Evolutionary conservation across 2,329 filamentous ascomycete genomes (phyloP), one percentile per base, ranked within the genome.

Genomic region (Alternaria sp.): DNA sequence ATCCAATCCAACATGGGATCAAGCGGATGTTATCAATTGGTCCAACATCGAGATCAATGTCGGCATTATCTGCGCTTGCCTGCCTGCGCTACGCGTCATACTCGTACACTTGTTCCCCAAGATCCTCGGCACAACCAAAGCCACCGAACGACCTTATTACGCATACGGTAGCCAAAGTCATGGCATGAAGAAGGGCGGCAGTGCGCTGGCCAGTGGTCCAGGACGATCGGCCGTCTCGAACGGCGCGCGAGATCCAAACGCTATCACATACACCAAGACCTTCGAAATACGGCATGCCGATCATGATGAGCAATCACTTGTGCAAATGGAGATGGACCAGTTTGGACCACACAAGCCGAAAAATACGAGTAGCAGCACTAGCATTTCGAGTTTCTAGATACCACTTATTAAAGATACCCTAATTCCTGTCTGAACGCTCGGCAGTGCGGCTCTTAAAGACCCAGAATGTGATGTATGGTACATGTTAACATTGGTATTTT

Each of bases 1-100:
- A 3, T 47, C 66, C 1, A 84, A 85, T 65, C 67, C 81, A 40
- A 78, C 74, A 32, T 81, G 78, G 77, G 80, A 81, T 59, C 80
- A 82, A 68, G 68, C 73, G n/a, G 77, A 77, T 5, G 78, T 81
- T 8, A 69, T 77, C 17, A 79, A 78, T 55, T 83, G 82, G 82
- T 80, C 77, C 17, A 78, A 77, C 12, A 74, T 83, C 26, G 82
- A 84, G 67, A 74, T 82, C 59, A 77, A 82, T 62, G 76, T 82
- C 2, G 81, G 80, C 25, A 80, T 83, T 56, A 79, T 83, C n/a
- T 83, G 82, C 66, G 80, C 80, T 8, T 82, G 82, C 70, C 78
- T 84, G 68, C 82, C 82, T 1, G 72, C 77, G n/a, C 65, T 83
- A 15, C 78, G 80, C 32, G 73, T 79, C 2, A 71, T 83, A 3